Conservation (phyloP, 1,284 basidiomycete genomes). For the Amylostereum areolatum region DNA sequence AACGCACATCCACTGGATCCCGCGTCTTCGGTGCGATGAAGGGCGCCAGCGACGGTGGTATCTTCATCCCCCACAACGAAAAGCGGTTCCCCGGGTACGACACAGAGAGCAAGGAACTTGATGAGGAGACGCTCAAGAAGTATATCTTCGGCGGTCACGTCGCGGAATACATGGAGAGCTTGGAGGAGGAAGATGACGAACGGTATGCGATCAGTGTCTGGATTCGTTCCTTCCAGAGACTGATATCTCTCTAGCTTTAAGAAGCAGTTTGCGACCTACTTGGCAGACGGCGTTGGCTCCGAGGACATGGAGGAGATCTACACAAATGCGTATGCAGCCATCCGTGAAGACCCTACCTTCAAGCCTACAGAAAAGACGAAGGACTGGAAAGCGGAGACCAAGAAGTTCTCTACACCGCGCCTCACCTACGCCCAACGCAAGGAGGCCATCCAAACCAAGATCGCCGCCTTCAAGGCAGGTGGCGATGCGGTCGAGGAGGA, state of each 20-base stretch:
- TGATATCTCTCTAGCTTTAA: slow-evolving; percentile 66
- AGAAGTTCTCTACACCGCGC: slow-evolving; percentile 68
- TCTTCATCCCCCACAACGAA: slow-evolving; percentile 97
- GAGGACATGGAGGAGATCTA: slow-evolving; percentile 99
- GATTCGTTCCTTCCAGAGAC: not conserved
- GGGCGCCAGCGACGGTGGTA: slow-evolving; percentile 97
- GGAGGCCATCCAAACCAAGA: slow-evolving; percentile 75
- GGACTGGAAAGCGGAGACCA: slow-evolving; percentile 88
- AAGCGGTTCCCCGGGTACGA: slow-evolving; percentile 99
- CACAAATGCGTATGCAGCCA: slow-evolving; percentile 85
- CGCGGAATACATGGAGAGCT: slow-evolving; percentile 98
- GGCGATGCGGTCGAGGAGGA: slow-evolving; percentile 39
- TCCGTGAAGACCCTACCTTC: slow-evolving; percentile 93
- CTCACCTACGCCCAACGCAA: slow-evolving; percentile 79
- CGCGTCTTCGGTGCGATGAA: slow-evolving; percentile 99
- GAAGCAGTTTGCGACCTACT: slow-evolving; percentile 96
- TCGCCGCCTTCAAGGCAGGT: slow-evolving; percentile 76
- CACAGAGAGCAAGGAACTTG: slow-evolving; percentile 89
- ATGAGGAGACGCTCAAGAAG: slow-evolving; percentile 92
- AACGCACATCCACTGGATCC: slow-evolving; percentile 96
- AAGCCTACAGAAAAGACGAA: slow-evolving; percentile 87
- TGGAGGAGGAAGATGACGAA: slow-evolving; percentile 99
- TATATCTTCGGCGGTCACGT: slow-evolving; percentile 99
- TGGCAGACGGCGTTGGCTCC: slow-evolving; percentile 92
- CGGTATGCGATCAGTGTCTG: slow-evolving; percentile 38